These are phyloP conservation scores for Spongispora temasekensis DNA, from an alignment of 1,284 basidiomycete species.

Conservation along the genomic window DNA sequence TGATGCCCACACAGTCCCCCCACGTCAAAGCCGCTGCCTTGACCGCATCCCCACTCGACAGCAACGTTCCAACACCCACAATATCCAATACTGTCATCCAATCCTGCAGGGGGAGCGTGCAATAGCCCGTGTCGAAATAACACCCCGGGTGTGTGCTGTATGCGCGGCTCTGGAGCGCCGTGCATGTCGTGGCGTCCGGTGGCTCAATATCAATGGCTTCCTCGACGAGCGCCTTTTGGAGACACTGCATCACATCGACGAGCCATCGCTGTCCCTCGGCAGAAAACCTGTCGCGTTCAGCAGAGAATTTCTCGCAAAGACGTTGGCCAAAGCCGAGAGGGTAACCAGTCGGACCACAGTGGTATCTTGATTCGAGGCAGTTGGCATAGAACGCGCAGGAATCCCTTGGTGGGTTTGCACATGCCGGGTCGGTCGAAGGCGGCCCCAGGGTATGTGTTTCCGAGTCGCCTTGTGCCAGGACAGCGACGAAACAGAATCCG, in stretches of 20 bases:
- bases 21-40: conserved; percentile 12
- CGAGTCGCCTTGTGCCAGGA: not conserved
- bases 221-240: conserved; percentile 42
- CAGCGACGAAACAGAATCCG: not conserved
- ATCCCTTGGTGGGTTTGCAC: conserved; percentile 39
- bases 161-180: conserved; percentile 37
- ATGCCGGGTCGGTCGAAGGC: conserved; percentile 27
- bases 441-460: conserved; percentile 12
- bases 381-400: conserved; percentile 46
- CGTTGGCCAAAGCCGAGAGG: conserved; percentile 43
- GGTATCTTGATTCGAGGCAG: conserved; percentile 45
- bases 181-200: conserved; percentile 32
- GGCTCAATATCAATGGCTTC: conserved; percentile 30
- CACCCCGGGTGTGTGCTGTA: conserved; percentile 45
- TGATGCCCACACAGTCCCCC: conserved; percentile 14
- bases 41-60: conserved; percentile 28
- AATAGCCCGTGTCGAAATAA: conserved; percentile 43
- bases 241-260: conserved; percentile 46
- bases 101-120: conserved; percentile 36
- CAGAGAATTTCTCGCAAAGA: conserved; percentile 42
- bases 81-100: conserved; percentile 43
- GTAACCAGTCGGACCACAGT: conserved; percentile 45
- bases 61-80: conserved; percentile 29
- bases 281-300: conserved; percentile 31
- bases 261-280: conserved; percentile 43